Percentiles rank a stretch among this genome's conserved stretches.
Conservation (phyloP, 2,329 filamentous ascomycete genomes). For the Neophaeococcomyces mojaviensis region DNA sequence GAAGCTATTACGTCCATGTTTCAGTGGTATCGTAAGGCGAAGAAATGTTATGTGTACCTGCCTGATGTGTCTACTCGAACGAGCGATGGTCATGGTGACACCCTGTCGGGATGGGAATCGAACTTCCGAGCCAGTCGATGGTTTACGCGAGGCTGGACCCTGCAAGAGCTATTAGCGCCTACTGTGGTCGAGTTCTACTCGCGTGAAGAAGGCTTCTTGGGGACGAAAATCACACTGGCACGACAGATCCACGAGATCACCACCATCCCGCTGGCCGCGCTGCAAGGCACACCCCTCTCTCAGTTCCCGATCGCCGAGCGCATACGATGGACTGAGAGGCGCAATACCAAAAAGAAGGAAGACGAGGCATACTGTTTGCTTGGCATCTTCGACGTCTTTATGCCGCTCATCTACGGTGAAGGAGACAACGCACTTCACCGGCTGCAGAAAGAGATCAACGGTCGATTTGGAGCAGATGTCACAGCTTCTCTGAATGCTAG, state of each 20-base stretch:
- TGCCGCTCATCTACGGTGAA: slow-evolving; percentile 7
- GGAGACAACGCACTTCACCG: slow-evolving; percentile 6
- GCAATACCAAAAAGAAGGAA: slow-evolving; percentile 34
- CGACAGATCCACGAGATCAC: slow-evolving; percentile 24
- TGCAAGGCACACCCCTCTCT: slow-evolving; percentile 17
- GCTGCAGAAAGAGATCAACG: slow-evolving; percentile 4
- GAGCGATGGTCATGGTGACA: background rate
- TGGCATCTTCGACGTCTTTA: slow-evolving; percentile 32
- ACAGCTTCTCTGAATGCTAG: too few species aligned
- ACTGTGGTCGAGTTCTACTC: slow-evolving; percentile 12
- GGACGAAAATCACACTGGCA: slow-evolving; percentile 16
- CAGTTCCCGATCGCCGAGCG: slow-evolving; percentile 22
- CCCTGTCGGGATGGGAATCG: background rate
- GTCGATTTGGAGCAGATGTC: too few species aligned
- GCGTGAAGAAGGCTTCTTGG: slow-evolving; percentile 3
- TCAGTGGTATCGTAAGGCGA: slow-evolving; percentile 10
- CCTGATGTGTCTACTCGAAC: slow-evolving; percentile 5
- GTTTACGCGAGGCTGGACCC: slow-evolving; percentile 23
- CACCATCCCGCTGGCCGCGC: slow-evolving; percentile 16
- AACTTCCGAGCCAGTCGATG: slow-evolving; percentile 11
- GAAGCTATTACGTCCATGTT: slow-evolving; percentile 12
- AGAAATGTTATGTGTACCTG: slow-evolving; percentile 12
- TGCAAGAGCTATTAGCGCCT: slow-evolving; percentile 21
- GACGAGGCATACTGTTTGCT: slow-evolving; percentile 40
- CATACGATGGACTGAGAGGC: slow-evolving; percentile 34